Conservation (phyloP, 768 basidiomycete genomes). For the Steccherinum ochraceum region DNA sequence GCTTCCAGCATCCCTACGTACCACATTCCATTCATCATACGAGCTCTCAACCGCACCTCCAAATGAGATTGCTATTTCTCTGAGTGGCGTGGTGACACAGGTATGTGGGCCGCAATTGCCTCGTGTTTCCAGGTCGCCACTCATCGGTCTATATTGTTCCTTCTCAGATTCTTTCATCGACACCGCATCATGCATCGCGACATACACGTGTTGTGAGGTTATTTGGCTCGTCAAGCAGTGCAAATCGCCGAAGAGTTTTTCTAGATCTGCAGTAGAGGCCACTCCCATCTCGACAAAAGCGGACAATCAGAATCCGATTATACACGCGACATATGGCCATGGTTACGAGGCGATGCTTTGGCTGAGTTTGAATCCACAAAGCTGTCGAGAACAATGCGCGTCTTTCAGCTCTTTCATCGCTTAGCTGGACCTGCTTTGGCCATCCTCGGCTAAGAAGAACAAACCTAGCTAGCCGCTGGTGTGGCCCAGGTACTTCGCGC, state of each 20-base stretch:
- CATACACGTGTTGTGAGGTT: neutral
- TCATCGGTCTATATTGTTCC: too few relatives aligned
- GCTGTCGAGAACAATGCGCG: too few relatives aligned
- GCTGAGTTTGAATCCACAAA: too few relatives aligned
- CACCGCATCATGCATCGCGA: too few relatives aligned
- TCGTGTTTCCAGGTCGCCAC: too few relatives aligned
- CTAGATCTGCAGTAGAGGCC: neutral
- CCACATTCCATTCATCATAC: neutral
- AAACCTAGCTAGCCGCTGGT: neutral
- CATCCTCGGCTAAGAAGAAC: neutral
- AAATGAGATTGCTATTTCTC: neutral
- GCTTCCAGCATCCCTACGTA: neutral
- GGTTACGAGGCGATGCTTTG: neutral
- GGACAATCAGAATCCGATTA: neutral
- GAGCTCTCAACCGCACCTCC: neutral
- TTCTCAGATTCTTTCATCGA: neutral
- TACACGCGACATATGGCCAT: neutral
- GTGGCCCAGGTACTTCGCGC: neutral
- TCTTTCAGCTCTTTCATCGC: too few relatives aligned
- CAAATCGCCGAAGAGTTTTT: neutral
- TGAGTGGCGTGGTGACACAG: neutral
- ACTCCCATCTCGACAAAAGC: slow-evolving; percentile 1
- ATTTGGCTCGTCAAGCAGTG: neutral
- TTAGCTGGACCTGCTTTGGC: neutral
- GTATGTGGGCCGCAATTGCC: neutral